A percentile compares a stretch with the other conserved stretches of the same genome.
phyloP scores from a whole-genome alignment of 2,329 filamentous ascomycete species.

The Hypoxylon sp. region DNA sequence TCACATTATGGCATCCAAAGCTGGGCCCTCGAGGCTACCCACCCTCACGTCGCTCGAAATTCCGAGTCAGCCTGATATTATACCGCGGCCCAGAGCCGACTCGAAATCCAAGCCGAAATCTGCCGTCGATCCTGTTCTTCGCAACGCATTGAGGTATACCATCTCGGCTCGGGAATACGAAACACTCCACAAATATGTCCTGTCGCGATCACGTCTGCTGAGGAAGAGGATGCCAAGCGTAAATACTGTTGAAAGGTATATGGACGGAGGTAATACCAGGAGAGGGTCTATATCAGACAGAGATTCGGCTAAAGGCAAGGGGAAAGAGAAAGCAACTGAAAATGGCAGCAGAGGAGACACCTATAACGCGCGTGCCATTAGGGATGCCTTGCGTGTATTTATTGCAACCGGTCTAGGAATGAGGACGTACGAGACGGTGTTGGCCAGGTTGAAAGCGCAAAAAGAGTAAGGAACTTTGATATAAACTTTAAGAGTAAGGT shows the following conservation, averaged over 20 bases:
- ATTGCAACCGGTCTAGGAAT: slow-evolving; percentile 73
- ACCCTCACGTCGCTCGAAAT: slow-evolving; percentile 48
- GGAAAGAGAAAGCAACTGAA: slow-evolving; percentile 49
- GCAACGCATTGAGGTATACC: slow-evolving; percentile 89
- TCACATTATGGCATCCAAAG: slow-evolving; percentile 46
- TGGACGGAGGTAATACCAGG: slow-evolving; percentile 57
- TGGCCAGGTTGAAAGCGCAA: slow-evolving; percentile 63
- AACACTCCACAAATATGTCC: slow-evolving; percentile 84
- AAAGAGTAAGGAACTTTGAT: slow-evolving; percentile 58
- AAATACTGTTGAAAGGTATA: slow-evolving; percentile 70
- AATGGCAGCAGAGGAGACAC: slow-evolving; percentile 66
- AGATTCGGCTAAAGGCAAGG: slow-evolving; percentile 54
- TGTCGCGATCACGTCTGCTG: slow-evolving; percentile 77
- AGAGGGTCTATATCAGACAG: slow-evolving; percentile 38
- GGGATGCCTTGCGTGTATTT: slow-evolving; percentile 80
- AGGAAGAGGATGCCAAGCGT: slow-evolving; percentile 70
- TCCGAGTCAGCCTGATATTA: slow-evolving; percentile 34
- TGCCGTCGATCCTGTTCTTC: slow-evolving; percentile 77
- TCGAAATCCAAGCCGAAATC: slow-evolving; percentile 49
- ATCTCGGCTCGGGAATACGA: slow-evolving; percentile 90
- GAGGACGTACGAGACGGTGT: slow-evolving; percentile 73
- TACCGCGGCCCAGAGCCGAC: slow-evolving; percentile 44
- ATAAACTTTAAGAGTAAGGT: slow-evolving; percentile 13
- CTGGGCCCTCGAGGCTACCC: slow-evolving; percentile 41
- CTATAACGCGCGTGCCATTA: slow-evolving; percentile 78